Base-by-base conservation (phyloP, 768 basidiomycete species). In the Boletus insuetus region DNA sequence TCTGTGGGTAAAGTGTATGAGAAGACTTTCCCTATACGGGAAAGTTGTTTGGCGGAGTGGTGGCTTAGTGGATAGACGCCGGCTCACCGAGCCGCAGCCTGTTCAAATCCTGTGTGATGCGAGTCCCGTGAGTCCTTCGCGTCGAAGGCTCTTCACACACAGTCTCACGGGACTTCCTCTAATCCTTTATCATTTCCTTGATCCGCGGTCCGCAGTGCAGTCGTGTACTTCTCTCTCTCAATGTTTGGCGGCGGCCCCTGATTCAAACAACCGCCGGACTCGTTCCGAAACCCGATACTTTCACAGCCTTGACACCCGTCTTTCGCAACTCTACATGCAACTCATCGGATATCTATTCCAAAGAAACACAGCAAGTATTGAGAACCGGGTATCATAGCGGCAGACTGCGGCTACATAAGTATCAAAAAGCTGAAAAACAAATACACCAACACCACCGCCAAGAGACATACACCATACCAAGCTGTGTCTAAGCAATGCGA, bases 201-300 rank as follows among this genome's bases (percentile, higher is more conserved):
- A 5, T 5, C 24, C 24, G 24, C 24, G 24, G 24, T 22, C 22
- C 3, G 22, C 22, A 4, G 22, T 22, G 22, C 22, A n/a, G n/a
- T n/a, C 22, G 22, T 4, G 24, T 24, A 5, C 24, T 5, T 4
- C 24, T 24, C 24, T 24, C 22, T 24, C 22, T 3, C 4, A 4
- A 24, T 65, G 31, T 67, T 67, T 62, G 60, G 54, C 47, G 4
- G 14, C 8, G 3, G 31, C 59, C 39, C 45, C 48, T 5, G 52
- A 47, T 51, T 24, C 54, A 61, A 67, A 67, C 56, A 62, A 59
- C 26, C 46, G 51, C 34, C 47, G 19, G 59, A 41, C 19, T n/a
- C 22, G 2, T 14, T 50, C 56, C 49, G 49, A 20, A 49, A 39
- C 38, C 43, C 39, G 35, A 62, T 12, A 19, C 4, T 20, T 12